Base-by-base conservation (phyloP, 2,329 filamentous ascomycete genomes). In the Chrysosphaeria jannelii region DNA sequence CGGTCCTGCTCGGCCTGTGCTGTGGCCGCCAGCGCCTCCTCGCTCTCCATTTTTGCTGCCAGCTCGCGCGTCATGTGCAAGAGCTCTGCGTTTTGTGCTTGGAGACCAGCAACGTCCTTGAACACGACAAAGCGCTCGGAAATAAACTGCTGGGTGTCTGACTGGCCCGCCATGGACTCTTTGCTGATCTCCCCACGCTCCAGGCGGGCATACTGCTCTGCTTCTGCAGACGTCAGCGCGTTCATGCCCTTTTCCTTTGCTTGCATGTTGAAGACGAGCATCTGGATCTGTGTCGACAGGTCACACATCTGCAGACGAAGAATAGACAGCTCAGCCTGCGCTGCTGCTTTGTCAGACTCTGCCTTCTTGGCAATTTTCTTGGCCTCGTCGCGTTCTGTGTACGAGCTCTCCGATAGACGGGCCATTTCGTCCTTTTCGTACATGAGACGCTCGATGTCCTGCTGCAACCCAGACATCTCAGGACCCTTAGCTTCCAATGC, bases 121-220 rank as follows among this genome's bases (percentile, higher is more conserved):
- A 89, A 97, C 1, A 78, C 63, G 6, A 79, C 71, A n/a, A 93
- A 52, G 29, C 79, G 69, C 36, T 85, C 63, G 14, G 71, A 85
- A 35, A 97, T 90, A 41, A 90, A 69, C 27, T 66, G 67, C 35
- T 81, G 75, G 1, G 79, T 89, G 30, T 78, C 70, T 5, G 71
- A 79, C 39, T 79, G 55, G 32, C 75, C 71, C 16, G 70, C 59
- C 5, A 74, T 46, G 1, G 60, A 55, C 27, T 68, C 61, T 26
- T 75, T 70, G 6, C 60, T 55, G 13, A 81, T 50, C 34, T 85
- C 66, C 25, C 76, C 71, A 28, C 61, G 59, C 30, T 75, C 68
- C 6, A 89, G 54, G 31, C 69, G 67, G 40, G 88, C 64, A 18
- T 90, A 55, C 28, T 76, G 68, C 22, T 62, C 50, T 12, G 62